These are phyloP conservation scores for Terfezia boudieri DNA, from an alignment of 495 filamentous ascomycete genomes.

Conservation along the genomic window DNA sequence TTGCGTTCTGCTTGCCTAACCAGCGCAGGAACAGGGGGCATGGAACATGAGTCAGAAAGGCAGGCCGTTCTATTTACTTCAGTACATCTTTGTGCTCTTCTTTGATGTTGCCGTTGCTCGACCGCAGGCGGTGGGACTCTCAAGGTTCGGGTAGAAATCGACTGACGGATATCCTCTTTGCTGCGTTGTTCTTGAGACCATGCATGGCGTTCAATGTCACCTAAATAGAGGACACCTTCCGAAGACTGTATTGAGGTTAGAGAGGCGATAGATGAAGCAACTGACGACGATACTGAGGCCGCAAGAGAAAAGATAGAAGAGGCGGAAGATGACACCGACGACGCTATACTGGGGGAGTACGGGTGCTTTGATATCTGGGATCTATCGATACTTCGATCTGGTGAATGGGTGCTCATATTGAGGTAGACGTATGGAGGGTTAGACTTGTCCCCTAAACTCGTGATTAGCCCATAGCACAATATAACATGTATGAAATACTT, in stretches of 20 bases:
- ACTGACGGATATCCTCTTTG: constrained; percentile 9
- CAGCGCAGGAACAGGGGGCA: constrained; percentile 40
- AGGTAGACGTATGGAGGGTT: too few relatives aligned
- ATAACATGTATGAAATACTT: too few relatives aligned
- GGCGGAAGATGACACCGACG: constrained; percentile 12
- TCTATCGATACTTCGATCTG: constrained; percentile 9
- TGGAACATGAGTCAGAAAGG: constrained; percentile 35
- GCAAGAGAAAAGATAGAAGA: constrained; percentile 53
- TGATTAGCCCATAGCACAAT: too few relatives aligned
- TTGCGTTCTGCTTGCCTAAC: constrained; percentile 72
- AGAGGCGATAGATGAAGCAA: constrained; percentile 24
- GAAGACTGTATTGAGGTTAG: constrained; percentile 24
- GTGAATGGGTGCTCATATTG: constrained; percentile 1
- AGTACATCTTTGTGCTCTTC: constrained; percentile 28
- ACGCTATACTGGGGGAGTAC: constrained; percentile 8
- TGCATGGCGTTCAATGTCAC: constrained; percentile 9
- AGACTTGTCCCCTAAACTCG: too few relatives aligned
- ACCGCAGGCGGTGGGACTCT: constrained; percentile 19
- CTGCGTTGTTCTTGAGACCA: constrained; percentile 3
- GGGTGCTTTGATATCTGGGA: constrained; percentile 7
- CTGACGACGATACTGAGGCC: constrained; percentile 35
- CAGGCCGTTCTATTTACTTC: too few relatives aligned
- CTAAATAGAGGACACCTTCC: constrained; percentile 18
- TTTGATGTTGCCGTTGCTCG: constrained; percentile 59
- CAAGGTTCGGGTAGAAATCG: constrained; percentile 27